Percentiles rank a stretch among this genome's conserved stretches.
Evolutionary conservation across 345 rosid species (phyloP).

Genomic region (Arabidopsis suecica): DNA sequence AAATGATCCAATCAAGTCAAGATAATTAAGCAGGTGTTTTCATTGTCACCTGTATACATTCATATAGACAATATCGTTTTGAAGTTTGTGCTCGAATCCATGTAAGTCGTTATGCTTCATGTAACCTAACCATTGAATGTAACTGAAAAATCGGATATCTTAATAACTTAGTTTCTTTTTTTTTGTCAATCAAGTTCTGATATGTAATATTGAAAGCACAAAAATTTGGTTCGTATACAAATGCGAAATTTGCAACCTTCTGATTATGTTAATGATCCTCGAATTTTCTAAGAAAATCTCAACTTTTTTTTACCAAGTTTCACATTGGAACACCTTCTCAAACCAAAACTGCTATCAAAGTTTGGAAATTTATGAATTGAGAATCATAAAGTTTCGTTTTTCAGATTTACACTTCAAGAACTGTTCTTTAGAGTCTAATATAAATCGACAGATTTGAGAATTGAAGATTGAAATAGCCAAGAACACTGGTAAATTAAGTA

Average conservation of each 20-base stretch:
- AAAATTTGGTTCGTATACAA: neutral
- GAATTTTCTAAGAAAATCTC: neutral
- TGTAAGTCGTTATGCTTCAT: neutral
- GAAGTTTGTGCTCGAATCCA: neutral
- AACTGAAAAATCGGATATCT: neutral
- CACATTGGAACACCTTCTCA: neutral
- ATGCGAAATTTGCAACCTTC: neutral
- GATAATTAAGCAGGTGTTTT: neutral
- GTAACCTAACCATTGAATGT: neutral
- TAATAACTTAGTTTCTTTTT: neutral
- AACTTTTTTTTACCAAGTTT: neutral
- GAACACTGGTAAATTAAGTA: neutral
- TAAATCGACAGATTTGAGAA: neutral
- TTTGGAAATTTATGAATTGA: neutral
- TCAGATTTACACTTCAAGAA: too few relatives aligned
- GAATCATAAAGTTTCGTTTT: neutral
- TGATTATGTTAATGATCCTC: neutral
- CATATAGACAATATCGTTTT: neutral
- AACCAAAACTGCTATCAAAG: neutral
- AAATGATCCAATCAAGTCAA: constrained; percentile 48
- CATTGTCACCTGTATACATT: constrained; percentile 13
- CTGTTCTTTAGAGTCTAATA: too few relatives aligned
- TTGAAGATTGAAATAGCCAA: neutral
- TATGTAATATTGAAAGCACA: neutral
- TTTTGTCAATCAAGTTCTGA: neutral